A percentile compares a stretch with the other conserved stretches of the same genome.
These are phyloP conservation scores for Colletotrichum somersetense DNA, from an alignment of 2,329 filamentous ascomycete species.

Conservation along the genomic window DNA sequence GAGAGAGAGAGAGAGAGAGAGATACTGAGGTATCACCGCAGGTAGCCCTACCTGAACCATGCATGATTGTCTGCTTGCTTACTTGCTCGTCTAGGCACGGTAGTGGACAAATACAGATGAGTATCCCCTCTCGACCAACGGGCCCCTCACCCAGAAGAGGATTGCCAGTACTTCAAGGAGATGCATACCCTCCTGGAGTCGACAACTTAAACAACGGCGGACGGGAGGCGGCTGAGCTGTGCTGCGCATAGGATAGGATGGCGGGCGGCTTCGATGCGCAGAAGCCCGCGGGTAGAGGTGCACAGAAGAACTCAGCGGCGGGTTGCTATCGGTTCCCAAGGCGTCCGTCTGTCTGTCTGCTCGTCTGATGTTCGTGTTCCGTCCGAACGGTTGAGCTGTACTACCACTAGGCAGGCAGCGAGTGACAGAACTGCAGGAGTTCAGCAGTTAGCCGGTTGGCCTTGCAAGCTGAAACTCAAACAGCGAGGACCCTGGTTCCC, in stretches of 20 bases:
- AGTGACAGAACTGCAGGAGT: slow-evolving; percentile 9
- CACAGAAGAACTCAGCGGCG: slow-evolving; percentile 23
- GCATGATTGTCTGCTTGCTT: background rate
- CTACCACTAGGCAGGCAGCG: too few species aligned
- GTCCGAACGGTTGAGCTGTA: slow-evolving; percentile 28
- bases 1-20: background rate
- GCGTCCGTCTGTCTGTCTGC: background rate
- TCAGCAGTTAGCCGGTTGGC: background rate
- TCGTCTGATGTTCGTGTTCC: slow-evolving; percentile 41
- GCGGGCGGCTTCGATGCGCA: slow-evolving; percentile 5
- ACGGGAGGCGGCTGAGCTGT: slow-evolving; percentile 5
- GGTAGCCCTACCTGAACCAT: slow-evolving; percentile 7
- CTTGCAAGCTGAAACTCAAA: slow-evolving; percentile 38
- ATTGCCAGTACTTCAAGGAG: background rate
- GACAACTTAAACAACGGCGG: background rate
- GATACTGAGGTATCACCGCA: background rate
- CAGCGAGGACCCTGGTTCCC: slow-evolving; percentile 5
- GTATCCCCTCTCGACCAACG: background rate
- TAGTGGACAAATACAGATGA: background rate
- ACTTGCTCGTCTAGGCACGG: background rate
- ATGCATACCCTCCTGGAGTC: background rate
- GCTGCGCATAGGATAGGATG: background rate
- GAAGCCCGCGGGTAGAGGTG: slow-evolving; percentile 16
- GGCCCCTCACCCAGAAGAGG: background rate
- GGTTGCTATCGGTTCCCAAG: background rate